Evolutionary conservation across 768 basidiomycete species (phyloP).

Genomic region (Termitomyces sp.): DNA sequence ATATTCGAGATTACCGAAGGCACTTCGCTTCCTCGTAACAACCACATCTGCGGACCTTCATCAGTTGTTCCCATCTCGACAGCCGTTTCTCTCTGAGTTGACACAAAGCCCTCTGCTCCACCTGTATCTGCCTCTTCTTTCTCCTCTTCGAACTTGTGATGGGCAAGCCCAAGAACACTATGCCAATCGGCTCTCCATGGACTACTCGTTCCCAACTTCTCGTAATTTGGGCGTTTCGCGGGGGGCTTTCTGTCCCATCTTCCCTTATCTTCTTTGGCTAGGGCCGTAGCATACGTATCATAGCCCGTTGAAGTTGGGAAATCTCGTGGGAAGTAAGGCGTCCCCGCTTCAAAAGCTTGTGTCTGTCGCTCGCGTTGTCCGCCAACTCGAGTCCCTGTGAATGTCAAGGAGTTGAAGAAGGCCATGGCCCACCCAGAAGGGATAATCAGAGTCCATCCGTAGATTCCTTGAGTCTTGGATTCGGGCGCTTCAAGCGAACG

Average conservation of each 20-base stretch:
- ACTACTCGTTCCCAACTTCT: constrained; percentile 54
- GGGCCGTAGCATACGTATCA: constrained; percentile 37
- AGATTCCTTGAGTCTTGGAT: constrained; percentile 40
- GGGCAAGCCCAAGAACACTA: constrained; percentile 52
- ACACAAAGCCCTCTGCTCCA: constrained; percentile 32
- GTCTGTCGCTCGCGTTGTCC: constrained; percentile 81
- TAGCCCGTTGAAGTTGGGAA: constrained; percentile 60
- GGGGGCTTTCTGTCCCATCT: constrained; percentile 81
- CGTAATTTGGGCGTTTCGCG: constrained; percentile 77
- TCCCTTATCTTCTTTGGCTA: constrained; percentile 47
- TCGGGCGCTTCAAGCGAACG: constrained; percentile 49
- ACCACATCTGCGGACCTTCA: constrained; percentile 47
- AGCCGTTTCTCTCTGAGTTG: constrained; percentile 52
- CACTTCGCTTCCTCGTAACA: constrained; percentile 56
- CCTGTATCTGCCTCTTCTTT: constrained; percentile 1
- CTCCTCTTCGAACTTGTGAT: constrained; percentile 6
- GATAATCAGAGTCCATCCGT: constrained; percentile 86
- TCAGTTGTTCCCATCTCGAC: constrained; percentile 16
- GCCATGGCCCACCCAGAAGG: constrained; percentile 91
- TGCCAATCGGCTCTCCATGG: constrained; percentile 81
- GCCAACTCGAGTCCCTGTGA: constrained; percentile 79
- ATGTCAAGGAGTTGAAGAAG: constrained; percentile 76
- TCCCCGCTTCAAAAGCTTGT: constrained; percentile 79
- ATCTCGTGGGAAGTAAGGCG: constrained; percentile 75
- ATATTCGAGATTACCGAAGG: constrained; percentile 37